Evolutionary conservation across 2,329 filamentous ascomycete species (phyloP).

Genomic region (Arthrobotrys megalospora): DNA sequence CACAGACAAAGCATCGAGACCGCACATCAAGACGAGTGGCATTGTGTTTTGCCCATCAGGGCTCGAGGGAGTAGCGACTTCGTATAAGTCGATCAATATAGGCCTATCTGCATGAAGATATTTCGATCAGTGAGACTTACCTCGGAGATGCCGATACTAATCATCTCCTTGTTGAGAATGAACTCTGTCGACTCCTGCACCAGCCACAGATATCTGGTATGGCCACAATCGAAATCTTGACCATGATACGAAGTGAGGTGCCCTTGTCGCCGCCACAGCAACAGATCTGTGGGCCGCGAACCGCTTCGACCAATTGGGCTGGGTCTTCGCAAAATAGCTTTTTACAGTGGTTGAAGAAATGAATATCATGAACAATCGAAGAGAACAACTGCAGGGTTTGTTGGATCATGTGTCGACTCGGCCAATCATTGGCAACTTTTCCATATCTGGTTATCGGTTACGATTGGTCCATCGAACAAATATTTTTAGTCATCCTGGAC

Average conservation of each 20-base stretch:
- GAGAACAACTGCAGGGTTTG: neutral
- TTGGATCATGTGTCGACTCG: slow-evolving; percentile 15
- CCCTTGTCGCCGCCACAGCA: too few species aligned
- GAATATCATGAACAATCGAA: neutral
- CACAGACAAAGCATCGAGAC: neutral
- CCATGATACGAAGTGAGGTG: too few species aligned
- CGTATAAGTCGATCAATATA: slow-evolving; percentile 1
- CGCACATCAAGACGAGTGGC: neutral
- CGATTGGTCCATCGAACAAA: slow-evolving; percentile 32
- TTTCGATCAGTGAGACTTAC: neutral
- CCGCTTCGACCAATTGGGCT: neutral
- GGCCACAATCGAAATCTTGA: neutral
- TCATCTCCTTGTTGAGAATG: neutral
- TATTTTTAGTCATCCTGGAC: slow-evolving; percentile 50
- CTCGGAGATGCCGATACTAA: neutral
- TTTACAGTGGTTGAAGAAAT: neutral
- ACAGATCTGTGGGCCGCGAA: neutral
- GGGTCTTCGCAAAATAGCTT: too few species aligned
- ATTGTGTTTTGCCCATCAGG: neutral
- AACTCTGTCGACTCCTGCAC: neutral
- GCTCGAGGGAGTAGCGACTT: neutral
- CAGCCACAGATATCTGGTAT: neutral
- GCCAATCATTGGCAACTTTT: slow-evolving; percentile 16
- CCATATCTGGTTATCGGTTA: slow-evolving; percentile 4
- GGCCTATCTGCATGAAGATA: neutral